Evolutionary conservation across 305 asterid species (phyloP).

Genomic region (Rubia balearica): DNA sequence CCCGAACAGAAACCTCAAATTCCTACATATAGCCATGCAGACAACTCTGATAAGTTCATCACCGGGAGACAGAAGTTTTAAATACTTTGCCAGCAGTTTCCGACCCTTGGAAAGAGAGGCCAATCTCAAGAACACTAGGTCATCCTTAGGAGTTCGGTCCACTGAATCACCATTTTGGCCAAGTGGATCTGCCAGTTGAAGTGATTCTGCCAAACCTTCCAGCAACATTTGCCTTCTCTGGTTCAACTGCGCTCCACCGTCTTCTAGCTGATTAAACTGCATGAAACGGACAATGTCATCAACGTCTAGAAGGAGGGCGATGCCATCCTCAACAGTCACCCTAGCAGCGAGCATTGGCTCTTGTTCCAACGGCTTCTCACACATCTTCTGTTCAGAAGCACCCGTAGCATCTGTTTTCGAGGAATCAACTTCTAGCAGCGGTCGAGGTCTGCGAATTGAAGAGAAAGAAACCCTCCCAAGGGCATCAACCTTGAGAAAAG

Average conservation of each 20-base stretch:
- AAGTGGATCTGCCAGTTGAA: conserved; percentile 89
- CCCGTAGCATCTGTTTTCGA: conserved; percentile 44
- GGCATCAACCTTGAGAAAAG: conserved; percentile 95
- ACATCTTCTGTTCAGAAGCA: conserved; percentile 42
- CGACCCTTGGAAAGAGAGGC: conserved; percentile 79
- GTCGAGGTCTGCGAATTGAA: conserved; percentile 90
- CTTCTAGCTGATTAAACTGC: conserved; percentile 64
- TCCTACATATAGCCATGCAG: conserved; percentile 92
- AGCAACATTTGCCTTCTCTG: conserved; percentile 69
- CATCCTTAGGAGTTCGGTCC: conserved; percentile 66
- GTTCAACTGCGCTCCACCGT: conserved; percentile 61
- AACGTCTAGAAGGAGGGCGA: conserved; percentile 72
- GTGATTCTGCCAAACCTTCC: conserved; percentile 91
- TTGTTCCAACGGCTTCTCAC: conserved; percentile 77
- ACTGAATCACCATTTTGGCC: conserved; percentile 54
- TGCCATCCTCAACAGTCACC: conserved; percentile 73
- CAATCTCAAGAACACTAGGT: conserved; percentile 69
- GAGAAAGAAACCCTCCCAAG: conserved; percentile 86
- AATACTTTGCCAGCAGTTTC: conserved; percentile 73
- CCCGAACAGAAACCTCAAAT: conserved; percentile 75
- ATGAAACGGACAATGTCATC: conserved; percentile 87
- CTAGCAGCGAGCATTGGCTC: conserved; percentile 98
- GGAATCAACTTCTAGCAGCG: conserved; percentile 88
- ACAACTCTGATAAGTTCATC: conserved; percentile 80
- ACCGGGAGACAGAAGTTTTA: conserved; percentile 73